Conservation (phyloP, 1,284 basidiomycete species). For the Trichosporon ovoides region DNA sequence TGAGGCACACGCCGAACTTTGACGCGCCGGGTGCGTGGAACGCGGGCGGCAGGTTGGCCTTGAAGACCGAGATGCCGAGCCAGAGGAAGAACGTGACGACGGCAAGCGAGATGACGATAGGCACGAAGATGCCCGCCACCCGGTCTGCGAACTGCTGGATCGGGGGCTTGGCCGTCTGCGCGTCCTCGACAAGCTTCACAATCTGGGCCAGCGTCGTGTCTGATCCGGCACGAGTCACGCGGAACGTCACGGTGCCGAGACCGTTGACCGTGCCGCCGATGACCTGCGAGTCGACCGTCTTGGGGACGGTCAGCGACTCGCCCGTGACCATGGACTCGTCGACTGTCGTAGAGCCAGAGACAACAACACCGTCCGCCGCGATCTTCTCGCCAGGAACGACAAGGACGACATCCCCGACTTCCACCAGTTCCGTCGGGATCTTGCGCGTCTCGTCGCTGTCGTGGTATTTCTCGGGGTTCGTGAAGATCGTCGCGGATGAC, state of each 20-base stretch:
- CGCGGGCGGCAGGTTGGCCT: conserved; percentile 65
- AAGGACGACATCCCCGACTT: conserved; percentile 89
- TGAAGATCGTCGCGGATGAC: conserved; percentile 91
- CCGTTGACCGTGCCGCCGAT: conserved; percentile 98
- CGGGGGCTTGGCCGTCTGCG: conserved; percentile 95
- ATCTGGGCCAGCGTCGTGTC: conserved; percentile 96
- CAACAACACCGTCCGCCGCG: conserved; percentile 87
- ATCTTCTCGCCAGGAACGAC: conserved; percentile 95
- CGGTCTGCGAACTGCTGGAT: conserved; percentile 96
- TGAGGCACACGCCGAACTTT: conserved; percentile 86
- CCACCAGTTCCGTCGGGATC: conserved; percentile 89
- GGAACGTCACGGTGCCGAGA: conserved; percentile 90
- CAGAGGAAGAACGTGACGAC: conserved; percentile 76
- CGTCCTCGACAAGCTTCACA: conserved; percentile 93
- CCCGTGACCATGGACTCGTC: conserved; percentile 98
- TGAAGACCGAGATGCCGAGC: conserved; percentile 70
- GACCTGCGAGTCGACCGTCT: conserved; percentile 72
- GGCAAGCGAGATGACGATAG: conserved; percentile 78
- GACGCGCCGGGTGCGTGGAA: conserved; percentile 78
- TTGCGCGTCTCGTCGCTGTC: conserved; percentile 71
- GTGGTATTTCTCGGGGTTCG: conserved; percentile 52
- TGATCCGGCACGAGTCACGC: conserved; percentile 88
- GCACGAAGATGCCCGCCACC: conserved; percentile 93
- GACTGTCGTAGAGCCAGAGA: conserved; percentile 76
- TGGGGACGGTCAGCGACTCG: conserved; percentile 84